Conservation (phyloP, 495 filamentous ascomycete species). For the Podospora pseudoanserina region DNA sequence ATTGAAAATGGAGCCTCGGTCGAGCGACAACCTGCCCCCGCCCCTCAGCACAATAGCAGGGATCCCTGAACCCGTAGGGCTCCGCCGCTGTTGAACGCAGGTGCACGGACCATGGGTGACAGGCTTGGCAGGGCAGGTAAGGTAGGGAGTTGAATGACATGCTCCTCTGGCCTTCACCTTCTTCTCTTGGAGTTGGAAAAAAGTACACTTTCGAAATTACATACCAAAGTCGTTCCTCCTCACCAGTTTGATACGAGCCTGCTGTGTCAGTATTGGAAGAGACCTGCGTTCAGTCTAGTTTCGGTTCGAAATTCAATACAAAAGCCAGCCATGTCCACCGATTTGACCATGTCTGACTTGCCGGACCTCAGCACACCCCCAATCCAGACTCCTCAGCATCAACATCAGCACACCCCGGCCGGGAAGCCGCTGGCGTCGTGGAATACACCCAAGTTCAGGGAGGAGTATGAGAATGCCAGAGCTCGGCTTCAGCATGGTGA, state of each 20-base stretch:
- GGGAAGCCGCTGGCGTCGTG: conserved; percentile 14
- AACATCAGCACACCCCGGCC: neutral
- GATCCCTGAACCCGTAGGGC: neutral
- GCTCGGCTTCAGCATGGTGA: conserved; percentile 36
- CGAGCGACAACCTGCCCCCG: neutral
- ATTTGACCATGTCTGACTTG: neutral
- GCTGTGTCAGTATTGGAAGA: no score
- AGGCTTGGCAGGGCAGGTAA: neutral
- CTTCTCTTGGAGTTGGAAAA: neutral
- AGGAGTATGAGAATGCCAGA: conserved; percentile 51
- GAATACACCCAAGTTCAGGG: conserved; percentile 39
- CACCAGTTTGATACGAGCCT: neutral
- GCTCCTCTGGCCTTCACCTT: neutral
- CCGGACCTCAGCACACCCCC: neutral
- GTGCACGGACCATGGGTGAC: neutral
- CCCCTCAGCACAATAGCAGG: neutral
- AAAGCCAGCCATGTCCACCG: neutral
- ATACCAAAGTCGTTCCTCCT: neutral
- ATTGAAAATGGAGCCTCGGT: neutral
- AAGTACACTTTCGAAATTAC: neutral
- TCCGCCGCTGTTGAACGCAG: neutral
- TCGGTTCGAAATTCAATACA: neutral
- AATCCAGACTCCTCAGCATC: neutral
- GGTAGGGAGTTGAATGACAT: neutral
- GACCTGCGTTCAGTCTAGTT: no score